Evolutionary conservation across 768 basidiomycete species (phyloP), one percentile per base, ranked within the genome.

Genomic region (Boletellus emodensis): DNA sequence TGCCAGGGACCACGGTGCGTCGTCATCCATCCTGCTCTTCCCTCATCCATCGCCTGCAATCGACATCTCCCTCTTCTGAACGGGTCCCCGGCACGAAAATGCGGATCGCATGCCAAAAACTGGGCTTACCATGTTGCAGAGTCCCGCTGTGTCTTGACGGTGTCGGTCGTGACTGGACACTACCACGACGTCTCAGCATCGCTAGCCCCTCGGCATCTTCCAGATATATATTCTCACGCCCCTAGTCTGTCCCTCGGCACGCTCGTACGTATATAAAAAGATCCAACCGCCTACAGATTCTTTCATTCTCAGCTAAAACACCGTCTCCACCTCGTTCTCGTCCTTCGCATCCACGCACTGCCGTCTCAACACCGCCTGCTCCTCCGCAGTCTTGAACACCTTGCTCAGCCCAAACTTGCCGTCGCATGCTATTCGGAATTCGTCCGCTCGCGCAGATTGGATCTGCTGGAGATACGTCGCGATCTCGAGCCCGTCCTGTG

Each of bases 361-460:
- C 45, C 50, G 59, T 45, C 67, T 66, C 57, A 83, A 59, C 36
- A 51, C 63, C 5, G 59, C 72, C 26, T 82, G 69, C 56, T 91
- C 84, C 30, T 73, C 72, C 3, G 59, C 55, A 3, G 73, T 64
- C 67, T 81, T 84, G 72, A 93, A 92, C 22, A 82, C 68, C 7
- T 84, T 86, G 17, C 89, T 83, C 20, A 83, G 65, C 39, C 67
- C 67, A 67, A 87, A 90, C 53, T 66, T 77, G 14, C 51, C 56
- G 43, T 79, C 74, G 49, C 82, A 85, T 6, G 71, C 72, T 36
- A 65, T 57, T 28, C 81, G 72, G 73, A 86, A 89, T 61, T 87
- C 86, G 15, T 82, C 81, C 1, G 65, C 65, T 4, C 84, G 75
- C 3, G 71, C 53, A 0, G 87, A 85, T 50, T 73, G 67, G 40